phyloP scores from a whole-genome alignment of 2,329 filamentous ascomycete genomes.

The Lecanoromycetidae sp. region DNA sequence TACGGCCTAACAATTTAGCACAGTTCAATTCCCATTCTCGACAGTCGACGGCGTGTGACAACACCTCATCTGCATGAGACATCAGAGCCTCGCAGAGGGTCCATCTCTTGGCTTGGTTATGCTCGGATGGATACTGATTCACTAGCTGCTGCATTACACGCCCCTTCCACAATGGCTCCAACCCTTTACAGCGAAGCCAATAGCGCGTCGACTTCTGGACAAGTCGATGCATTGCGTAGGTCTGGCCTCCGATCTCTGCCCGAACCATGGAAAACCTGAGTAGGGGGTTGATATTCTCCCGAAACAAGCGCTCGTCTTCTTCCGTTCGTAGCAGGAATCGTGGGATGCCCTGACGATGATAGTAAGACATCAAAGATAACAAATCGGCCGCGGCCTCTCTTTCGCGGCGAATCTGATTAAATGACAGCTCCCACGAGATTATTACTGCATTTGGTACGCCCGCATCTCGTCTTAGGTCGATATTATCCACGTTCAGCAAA shows the following conservation, averaged over 20 bases:
- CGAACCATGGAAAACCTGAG: not conserved
- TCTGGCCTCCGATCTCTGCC: not conserved
- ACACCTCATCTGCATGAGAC: not conserved
- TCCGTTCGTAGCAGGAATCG: conserved; percentile 16
- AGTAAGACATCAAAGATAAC: conserved; percentile 24
- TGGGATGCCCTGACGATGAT: conserved; percentile 24
- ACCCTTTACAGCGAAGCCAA: conserved; percentile 22
- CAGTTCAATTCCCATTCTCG: not conserved
- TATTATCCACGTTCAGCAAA: conserved; percentile 18
- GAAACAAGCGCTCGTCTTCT: not conserved
- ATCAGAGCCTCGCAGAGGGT: not conserved
- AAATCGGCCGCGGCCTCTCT: conserved; percentile 21
- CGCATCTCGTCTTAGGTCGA: conserved; percentile 20
- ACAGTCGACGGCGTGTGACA: not conserved
- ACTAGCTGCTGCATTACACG: not conserved
- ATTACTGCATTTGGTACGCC: conserved; percentile 24
- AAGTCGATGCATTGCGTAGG: conserved; percentile 23
- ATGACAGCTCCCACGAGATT: conserved; percentile 18
- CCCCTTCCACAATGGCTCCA: conserved; percentile 21
- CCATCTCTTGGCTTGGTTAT: conserved; percentile 4
- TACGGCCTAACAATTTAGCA: not conserved
- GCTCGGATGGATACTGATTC: not conserved
- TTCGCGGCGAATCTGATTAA: not conserved
- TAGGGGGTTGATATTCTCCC: not conserved
- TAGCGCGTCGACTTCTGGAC: conserved; percentile 21